Evolutionary conservation across 2,329 filamentous ascomycete genomes (phyloP).

Genomic region (Penicillium sp.): DNA sequence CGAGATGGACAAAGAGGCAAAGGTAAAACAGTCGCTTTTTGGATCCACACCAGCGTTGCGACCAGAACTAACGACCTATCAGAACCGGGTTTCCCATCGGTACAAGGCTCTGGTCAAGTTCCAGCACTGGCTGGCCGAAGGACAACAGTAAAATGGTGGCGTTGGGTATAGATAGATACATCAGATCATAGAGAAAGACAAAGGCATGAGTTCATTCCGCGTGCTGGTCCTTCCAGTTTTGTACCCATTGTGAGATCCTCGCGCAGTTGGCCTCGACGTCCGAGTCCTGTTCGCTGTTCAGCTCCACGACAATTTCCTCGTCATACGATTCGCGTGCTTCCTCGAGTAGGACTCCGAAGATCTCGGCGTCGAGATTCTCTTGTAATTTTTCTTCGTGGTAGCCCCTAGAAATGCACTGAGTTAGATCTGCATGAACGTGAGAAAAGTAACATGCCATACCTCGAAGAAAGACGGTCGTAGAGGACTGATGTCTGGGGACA

Average conservation of each 20-base stretch:
- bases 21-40: slow-evolving; percentile 55
- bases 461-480: slow-evolving; percentile 76
- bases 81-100: slow-evolving; percentile 89
- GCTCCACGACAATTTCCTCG: slow-evolving; percentile 81
- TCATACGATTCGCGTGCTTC: slow-evolving; percentile 87
- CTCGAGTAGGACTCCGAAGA: slow-evolving; percentile 90
- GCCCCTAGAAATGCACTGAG: slow-evolving; percentile 51
- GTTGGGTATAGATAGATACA: slow-evolving; percentile 19
- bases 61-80: slow-evolving; percentile 17
- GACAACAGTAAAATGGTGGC: slow-evolving; percentile 18
- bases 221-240: slow-evolving; percentile 69
- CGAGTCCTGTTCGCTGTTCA: slow-evolving; percentile 75
- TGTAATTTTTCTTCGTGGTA: slow-evolving; percentile 86
- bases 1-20: slow-evolving; percentile 89
- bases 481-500: slow-evolving; percentile 71
- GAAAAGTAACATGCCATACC: slow-evolving; percentile 49
- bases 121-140: slow-evolving; percentile 69
- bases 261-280: slow-evolving; percentile 89
- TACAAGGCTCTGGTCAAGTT: slow-evolving; percentile 83
- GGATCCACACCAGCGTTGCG: neutral
- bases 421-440: slow-evolving; percentile 1
- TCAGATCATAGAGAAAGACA: slow-evolving; percentile 8
- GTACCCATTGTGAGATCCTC: slow-evolving; percentile 76
- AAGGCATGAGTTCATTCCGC: slow-evolving; percentile 17
- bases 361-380: slow-evolving; percentile 95